Percentiles rank a stretch among this genome's conserved stretches.
Conservation (phyloP, 208 protist species). For the Trypanosoma conorhini region DNA sequence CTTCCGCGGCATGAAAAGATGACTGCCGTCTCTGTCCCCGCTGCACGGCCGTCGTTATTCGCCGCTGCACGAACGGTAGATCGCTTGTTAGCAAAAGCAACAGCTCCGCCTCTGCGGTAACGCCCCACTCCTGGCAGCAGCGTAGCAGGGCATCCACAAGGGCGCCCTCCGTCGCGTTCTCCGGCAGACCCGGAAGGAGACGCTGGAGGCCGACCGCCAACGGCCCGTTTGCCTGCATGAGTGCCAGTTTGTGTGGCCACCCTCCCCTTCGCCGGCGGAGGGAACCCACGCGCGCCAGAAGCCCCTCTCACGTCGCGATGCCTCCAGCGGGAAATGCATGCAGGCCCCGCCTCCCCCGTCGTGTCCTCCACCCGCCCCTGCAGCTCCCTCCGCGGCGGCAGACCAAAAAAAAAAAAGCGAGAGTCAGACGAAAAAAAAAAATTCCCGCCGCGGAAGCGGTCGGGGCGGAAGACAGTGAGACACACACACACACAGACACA, state of each 20-base stretch:
- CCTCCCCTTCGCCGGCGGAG: neutral
- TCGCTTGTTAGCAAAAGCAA: conserved; percentile 20
- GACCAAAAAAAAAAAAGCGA: neutral
- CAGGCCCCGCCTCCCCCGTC: neutral
- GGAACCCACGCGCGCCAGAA: neutral
- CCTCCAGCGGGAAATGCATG: neutral
- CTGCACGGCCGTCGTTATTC: neutral
- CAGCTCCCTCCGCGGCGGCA: neutral
- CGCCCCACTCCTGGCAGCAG: conserved; percentile 12
- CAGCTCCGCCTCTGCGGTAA: conserved; percentile 16
- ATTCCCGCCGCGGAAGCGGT: neutral
- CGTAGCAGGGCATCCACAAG: conserved; percentile 11
- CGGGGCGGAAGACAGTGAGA: neutral
- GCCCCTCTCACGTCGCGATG: neutral
- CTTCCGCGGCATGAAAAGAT: neutral
- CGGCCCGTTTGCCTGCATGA: neutral
- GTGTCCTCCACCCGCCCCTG: neutral
- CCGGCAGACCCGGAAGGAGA: neutral
- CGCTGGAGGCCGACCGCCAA: neutral
- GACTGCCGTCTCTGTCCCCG: neutral
- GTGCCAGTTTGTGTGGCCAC: neutral
- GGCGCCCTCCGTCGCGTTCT: neutral
- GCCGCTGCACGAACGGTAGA: conserved; percentile 8
- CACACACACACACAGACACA: neutral
- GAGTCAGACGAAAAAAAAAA: conserved; percentile 9